Evolutionary conservation across 805 yeast genomes (phyloP).

Genomic region (Myxozyma udenii): DNA sequence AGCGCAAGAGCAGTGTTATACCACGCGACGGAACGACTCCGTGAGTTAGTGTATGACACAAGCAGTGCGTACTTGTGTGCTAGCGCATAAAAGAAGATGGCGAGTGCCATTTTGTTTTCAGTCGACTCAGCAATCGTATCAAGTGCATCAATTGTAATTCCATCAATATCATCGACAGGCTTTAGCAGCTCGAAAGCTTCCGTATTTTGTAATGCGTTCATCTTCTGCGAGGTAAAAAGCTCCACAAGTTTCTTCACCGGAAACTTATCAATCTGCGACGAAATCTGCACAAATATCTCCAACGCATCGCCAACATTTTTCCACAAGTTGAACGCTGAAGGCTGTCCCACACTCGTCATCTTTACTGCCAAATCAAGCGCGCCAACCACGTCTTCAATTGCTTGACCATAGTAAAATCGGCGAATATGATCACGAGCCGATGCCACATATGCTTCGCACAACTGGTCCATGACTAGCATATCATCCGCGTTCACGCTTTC

Average conservation of each 20-base stretch:
- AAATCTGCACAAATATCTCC: slow-evolving; percentile 52
- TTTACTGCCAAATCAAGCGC: slow-evolving; percentile 47
- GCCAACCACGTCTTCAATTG: slow-evolving; percentile 48
- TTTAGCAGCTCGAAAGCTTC: slow-evolving; percentile 3
- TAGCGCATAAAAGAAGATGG: slow-evolving; percentile 8
- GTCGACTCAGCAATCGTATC: not conserved
- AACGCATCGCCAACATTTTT: slow-evolving; percentile 57
- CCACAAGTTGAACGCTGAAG: slow-evolving; percentile 37
- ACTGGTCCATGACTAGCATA: slow-evolving; percentile 48
- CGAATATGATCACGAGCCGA: slow-evolving; percentile 52
- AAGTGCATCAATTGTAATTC: slow-evolving; percentile 9
- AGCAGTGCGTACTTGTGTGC: slow-evolving; percentile 24
- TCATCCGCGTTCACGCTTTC: slow-evolving; percentile 51
- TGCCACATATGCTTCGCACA: slow-evolving; percentile 56
- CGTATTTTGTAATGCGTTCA: not conserved
- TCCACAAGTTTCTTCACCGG: slow-evolving; percentile 44
- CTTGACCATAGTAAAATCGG: slow-evolving; percentile 67
- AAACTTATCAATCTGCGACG: slow-evolving; percentile 49
- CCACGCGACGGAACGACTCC: slow-evolving; percentile 38
- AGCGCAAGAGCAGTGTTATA: slow-evolving; percentile 61
- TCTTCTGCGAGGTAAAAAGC: slow-evolving; percentile 32
- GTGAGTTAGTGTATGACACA: slow-evolving; percentile 3
- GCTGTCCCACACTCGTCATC: slow-evolving; percentile 36
- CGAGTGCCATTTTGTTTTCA: not conserved
- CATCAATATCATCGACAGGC: slow-evolving; percentile 26